Base-by-base conservation (phyloP, 2,329 filamentous ascomycete species). In the Monosporascus sp. region DNA sequence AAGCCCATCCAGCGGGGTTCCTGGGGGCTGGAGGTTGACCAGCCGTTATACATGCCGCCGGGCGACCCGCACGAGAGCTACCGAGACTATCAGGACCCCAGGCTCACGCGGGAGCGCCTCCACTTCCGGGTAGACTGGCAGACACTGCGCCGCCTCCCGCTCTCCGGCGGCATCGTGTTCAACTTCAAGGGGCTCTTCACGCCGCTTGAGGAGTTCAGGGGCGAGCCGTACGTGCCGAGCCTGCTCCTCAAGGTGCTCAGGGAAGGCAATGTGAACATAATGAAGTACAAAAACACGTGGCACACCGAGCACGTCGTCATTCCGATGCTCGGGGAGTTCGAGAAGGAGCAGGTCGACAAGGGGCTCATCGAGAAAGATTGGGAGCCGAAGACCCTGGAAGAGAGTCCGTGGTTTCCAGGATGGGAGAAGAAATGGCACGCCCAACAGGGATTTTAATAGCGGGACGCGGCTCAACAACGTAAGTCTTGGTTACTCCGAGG, bases 121-220 rank as follows among this genome's bases (percentile, higher is more conserved):
- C 74, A 87, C 56, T 74, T 96, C 1, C 81, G 91, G 5, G 89
- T 94, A 2, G 91, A 96, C 68, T 95, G 90, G 89, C 91, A 96
- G 70, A 96, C 91, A 0, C 73, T 96, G 4, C 83, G 91, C 2
- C 82, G 91, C 3, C 72, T 96, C 0, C 90, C 91, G 0, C 74
- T 96, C 0, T 91, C 87, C 0, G 89, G 82, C 0, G 86, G 80
- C 0, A 75, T 96, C 1, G 81, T 91, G 0, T 96, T 96, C 74
- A 95, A 94, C 68, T 96, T 93, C 80, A 95, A 93, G 65, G 89
- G 87, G 0, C 70, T 94, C 0, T 95, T 95, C 70, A 94, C 89
- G 0, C 87, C 88, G 0, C 68, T 96, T 0, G 67, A 77, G 0
- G 83, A 87, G 58, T 84, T 95, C 53, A 74, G 81, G 2, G 77